Percentiles rank a stretch among this genome's conserved stretches.
Evolutionary conservation across 257 asterid species (phyloP).

Genomic region (Scutellaria galericulata): DNA sequence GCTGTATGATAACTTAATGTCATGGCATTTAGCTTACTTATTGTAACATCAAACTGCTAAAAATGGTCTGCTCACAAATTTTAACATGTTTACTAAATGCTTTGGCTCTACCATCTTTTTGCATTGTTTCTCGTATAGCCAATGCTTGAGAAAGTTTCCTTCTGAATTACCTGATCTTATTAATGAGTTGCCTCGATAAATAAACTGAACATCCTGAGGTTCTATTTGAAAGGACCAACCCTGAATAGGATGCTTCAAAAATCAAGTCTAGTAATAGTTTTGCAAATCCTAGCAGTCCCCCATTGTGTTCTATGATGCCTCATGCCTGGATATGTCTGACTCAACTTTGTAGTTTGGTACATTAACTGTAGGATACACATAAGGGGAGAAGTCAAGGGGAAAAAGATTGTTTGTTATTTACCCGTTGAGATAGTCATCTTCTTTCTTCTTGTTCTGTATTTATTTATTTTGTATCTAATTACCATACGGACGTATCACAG

Average conservation of each 20-base stretch:
- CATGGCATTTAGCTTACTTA: neutral
- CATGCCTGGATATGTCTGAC: constrained; percentile 10
- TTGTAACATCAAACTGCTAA: neutral
- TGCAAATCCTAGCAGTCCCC: neutral
- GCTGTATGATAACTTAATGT: neutral
- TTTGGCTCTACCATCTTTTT: neutral
- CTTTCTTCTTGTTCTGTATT: neutral
- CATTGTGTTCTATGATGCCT: constrained; percentile 4
- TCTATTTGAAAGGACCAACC: neutral
- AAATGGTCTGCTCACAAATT: neutral
- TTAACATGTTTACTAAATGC: neutral
- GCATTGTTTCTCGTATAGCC: neutral
- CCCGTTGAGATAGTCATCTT: neutral
- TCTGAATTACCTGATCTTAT: neutral
- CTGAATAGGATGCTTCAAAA: neutral
- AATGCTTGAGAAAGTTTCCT: neutral
- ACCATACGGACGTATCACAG: neutral
- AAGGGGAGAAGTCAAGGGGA: neutral
- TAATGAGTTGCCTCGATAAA: neutral
- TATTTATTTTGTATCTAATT: neutral
- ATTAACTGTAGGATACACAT: neutral
- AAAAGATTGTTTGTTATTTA: neutral
- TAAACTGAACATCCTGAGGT: neutral
- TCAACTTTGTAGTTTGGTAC: constrained; percentile 1
- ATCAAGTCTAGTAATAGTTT: neutral